phyloP scores from a whole-genome alignment of 176 grass and related monocot genomes.

The Chloris gayana region DNA sequence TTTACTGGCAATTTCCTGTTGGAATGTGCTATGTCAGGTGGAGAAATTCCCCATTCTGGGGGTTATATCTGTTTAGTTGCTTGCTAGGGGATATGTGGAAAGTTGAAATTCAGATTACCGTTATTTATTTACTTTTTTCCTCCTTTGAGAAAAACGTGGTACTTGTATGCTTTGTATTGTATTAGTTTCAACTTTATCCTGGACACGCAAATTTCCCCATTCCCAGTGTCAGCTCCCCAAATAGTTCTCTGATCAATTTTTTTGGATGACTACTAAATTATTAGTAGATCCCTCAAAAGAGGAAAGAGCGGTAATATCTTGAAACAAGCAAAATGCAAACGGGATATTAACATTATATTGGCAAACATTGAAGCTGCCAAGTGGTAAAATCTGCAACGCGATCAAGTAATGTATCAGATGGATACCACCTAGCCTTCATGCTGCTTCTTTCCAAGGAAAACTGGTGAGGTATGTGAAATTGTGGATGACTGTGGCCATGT shows the following conservation, averaged over 20 bases:
- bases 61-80: not conserved
- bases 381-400: too few species aligned
- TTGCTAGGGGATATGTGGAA: not conserved
- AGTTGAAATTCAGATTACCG: not conserved
- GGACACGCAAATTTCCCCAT: too few species aligned
- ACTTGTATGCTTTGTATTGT: not conserved
- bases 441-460: not conserved
- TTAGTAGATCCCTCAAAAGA: too few species aligned
- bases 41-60: not conserved
- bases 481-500: not conserved
- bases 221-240: too few species aligned
- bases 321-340: not conserved
- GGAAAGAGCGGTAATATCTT: too few species aligned
- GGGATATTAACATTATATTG: too few species aligned
- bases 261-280: too few species aligned
- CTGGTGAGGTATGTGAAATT: too few species aligned
- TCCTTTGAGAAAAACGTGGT: not conserved
- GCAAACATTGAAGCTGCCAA: too few species aligned
- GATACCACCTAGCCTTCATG: not conserved
- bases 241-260: too few species aligned
- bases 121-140: not conserved
- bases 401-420: too few species aligned
- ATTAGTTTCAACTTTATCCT: too few species aligned
- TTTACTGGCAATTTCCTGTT: not conserved
- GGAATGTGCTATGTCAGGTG: not conserved